Evolutionary conservation across 1,284 basidiomycete genomes (phyloP), one percentile per base, ranked within the genome.

Genomic region (Gomphus bonarii): DNA sequence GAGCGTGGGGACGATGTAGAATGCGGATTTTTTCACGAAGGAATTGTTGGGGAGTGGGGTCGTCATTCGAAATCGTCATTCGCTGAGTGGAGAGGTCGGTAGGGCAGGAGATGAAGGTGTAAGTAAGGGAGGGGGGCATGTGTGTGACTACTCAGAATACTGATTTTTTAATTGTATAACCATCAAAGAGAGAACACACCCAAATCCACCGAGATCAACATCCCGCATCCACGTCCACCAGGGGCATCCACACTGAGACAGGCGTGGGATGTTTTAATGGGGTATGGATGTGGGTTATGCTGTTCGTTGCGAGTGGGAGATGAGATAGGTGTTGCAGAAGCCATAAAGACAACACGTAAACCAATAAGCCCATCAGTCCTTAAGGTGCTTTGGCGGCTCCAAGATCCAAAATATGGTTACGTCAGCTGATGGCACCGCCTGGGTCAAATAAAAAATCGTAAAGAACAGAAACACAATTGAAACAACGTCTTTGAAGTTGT

Each of bases 1-100:
- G 51, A 75, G 65, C 4, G 74, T 75, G 5, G 74, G 74, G 14
- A 73, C 69, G 54, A 75, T 66, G 68, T 74, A 74, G 20, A 75
- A 69, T 20, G 63, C 66, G 31, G 69, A 69, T 60, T 75, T 68
- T 53, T 71, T 50, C 48, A 73, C 67, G 58, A 68, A 75, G 9
- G 20, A 68, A 63, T 74, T 75, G 61, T 70, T 69, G 58, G 61
- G 55, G 33, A 63, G 63, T 31, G 60, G 62, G 12, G 73, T 73
- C 1, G 72, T 72, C 72, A 71, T 74, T 54, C 68, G 61, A 75
- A 75, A 54, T 72, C 65, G 30, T 67, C 64, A 60, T 72, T 70
- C 70, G 61, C 3, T 20, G 40, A 14, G 14, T 14, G 12, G 40
- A 20, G 12, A 42, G 18, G 12, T 4, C 6, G 14, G 18, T 5